These are phyloP conservation scores for Leishmania aethiopica DNA, from an alignment of 208 protist species.

Conservation along the genomic window DNA sequence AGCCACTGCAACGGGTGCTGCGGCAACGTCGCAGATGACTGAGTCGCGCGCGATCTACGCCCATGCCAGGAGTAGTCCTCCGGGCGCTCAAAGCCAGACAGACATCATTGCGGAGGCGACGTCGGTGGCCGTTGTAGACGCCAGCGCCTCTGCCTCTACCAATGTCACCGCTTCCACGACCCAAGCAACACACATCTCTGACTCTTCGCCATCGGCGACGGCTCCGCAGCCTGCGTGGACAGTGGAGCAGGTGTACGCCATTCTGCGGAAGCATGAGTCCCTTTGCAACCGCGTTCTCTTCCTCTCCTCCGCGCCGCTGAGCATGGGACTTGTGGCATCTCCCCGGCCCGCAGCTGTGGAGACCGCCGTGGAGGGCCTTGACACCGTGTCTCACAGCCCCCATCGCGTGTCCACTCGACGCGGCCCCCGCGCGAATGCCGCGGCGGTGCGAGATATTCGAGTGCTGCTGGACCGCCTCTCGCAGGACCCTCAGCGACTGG, in stretches of 20 bases:
- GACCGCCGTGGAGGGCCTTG: not conserved
- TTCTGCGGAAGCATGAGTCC: slow-evolving; percentile 9
- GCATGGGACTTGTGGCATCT: not conserved
- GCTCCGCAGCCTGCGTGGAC: slow-evolving; percentile 4
- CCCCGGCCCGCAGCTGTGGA: not conserved
- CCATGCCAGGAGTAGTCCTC: not conserved
- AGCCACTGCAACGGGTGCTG: not conserved
- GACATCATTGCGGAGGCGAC: not conserved
- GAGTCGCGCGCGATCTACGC: not conserved
- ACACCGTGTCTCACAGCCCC: not conserved
- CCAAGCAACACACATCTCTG: not conserved
- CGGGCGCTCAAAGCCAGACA: not conserved
- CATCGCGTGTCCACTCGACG: not conserved
- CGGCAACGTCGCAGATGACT: not conserved
- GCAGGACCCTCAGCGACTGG: slow-evolving; percentile 18
- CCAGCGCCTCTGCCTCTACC: not conserved
- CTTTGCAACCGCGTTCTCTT: slow-evolving; percentile 14
- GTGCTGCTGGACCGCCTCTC: slow-evolving; percentile 19
- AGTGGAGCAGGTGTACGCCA: slow-evolving; percentile 18
- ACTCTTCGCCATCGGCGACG: not conserved
- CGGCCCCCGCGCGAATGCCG: not conserved
- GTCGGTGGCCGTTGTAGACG: not conserved
- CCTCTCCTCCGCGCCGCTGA: slow-evolving; percentile 11
- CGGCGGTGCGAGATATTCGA: slow-evolving; percentile 12
- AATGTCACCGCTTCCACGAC: not conserved